Base-by-base conservation (phyloP, 2,329 filamentous ascomycete genomes). In the Hypoxylon sp. region DNA sequence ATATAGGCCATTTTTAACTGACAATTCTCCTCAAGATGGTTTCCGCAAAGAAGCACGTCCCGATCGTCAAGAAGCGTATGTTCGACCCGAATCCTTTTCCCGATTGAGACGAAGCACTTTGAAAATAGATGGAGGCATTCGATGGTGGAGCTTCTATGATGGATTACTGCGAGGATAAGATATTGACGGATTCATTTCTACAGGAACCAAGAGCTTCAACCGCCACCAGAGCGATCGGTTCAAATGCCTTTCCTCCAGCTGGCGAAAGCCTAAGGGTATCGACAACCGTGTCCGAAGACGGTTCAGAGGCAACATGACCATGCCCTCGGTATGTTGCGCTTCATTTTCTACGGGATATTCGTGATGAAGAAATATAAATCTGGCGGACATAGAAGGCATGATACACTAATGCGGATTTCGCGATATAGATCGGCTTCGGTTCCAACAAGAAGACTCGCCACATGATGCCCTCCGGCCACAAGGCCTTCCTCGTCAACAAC, bases 261-360 rank as follows among this genome's bases (percentile, higher is more conserved):
- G 96, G 96, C 92, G 96, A 87, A 99, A 98, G 90, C 96, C 96
- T 78, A 99, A 99, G 93, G 96, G 96, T 93, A 99, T 99, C 85
- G 96, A 99, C 87, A 97, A 94, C 89, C 88, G 93, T 80, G 95
- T 99, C 82, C 93, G 96, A 83, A 91, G 96, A 89, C 93, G 96
- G 77, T 99, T 99, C 90, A 94, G 93, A 86, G 93, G 96, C 81
- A 93, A 93, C 86, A 91, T 92, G 85, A 90, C 90, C 81, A 98
- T 99, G 95, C 96, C 96, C 86, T 97, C 94, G 89, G 95, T 98
- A 94, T 82, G 93, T 90, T 74, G 43, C 43, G 23, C 63, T 60
- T 28, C 48, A 36, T 57, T 38, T 21, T 36, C 7, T 34, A 32
- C 59, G 23, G 28, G 36, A 38, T 51, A 2, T 36, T 17, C 5